Evolutionary conservation across 2,329 filamentous ascomycete genomes (phyloP).

Genomic region (Diplodia corticola): DNA sequence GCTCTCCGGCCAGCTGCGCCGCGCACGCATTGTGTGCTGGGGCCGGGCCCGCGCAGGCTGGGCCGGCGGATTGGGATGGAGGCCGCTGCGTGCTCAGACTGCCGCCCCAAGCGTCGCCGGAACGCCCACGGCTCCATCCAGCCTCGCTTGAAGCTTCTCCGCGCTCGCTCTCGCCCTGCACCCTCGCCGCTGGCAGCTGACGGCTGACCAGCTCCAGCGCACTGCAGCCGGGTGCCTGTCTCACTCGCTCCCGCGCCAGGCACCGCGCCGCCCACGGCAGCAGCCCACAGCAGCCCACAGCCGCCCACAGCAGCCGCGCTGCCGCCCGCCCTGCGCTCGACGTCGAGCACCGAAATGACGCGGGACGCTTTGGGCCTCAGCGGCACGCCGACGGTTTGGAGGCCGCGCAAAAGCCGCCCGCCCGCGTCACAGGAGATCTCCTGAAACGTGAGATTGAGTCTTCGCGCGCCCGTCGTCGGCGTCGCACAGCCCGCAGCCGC

Average conservation of each 20-base stretch:
- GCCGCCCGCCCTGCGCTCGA: not conserved
- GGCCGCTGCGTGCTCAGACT: not conserved
- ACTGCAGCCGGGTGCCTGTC: slow-evolving; percentile 5
- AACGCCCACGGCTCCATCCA: slow-evolving; percentile 5
- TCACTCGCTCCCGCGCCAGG: slow-evolving; percentile 4
- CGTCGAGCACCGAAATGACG: slow-evolving; percentile 4
- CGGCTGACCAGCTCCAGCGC: not conserved
- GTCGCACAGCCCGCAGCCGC: slow-evolving; percentile 4
- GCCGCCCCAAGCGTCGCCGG: slow-evolving; percentile 8
- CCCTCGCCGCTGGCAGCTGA: slow-evolving; percentile 4
- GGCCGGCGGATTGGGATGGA: slow-evolving; percentile 3
- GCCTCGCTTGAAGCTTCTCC: slow-evolving; percentile 10
- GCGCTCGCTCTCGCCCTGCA: not conserved
- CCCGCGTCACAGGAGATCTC: slow-evolving; percentile 16
- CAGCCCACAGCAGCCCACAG: too few relatives aligned
- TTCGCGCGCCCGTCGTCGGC: not conserved
- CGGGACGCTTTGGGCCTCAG: slow-evolving; percentile 21
- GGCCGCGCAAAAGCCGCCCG: not conserved
- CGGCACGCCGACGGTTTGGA: slow-evolving; percentile 11
- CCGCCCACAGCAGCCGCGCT: too few relatives aligned
- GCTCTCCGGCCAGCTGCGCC: not conserved
- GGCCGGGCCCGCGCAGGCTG: not conserved
- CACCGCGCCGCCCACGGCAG: not conserved
- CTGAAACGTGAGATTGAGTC: slow-evolving; percentile 20
- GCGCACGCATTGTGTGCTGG: not conserved